These are phyloP conservation scores for Ammopiptanthus mongolicus DNA, from an alignment of 306 rosid species.

Conservation along the genomic window DNA sequence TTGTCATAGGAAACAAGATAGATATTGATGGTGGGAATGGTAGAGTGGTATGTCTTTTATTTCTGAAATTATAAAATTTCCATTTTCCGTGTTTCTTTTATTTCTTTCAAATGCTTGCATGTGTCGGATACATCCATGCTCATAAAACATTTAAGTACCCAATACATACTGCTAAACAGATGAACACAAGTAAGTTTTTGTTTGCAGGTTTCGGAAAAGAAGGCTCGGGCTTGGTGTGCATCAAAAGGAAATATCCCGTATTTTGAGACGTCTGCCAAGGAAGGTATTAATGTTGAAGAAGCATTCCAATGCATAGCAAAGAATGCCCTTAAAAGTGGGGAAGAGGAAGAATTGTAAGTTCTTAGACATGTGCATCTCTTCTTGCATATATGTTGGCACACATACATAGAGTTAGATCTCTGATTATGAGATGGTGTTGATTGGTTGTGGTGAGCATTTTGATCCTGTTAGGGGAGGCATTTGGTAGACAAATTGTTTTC, in stretches of 20 bases:
- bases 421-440: constrained; percentile 11
- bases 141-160: neutral
- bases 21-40: constrained; percentile 96
- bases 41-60: constrained; percentile 69
- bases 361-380: constrained; percentile 6
- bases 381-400: constrained; percentile 5
- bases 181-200: constrained; percentile 9
- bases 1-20: constrained; percentile 92
- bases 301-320: constrained; percentile 96
- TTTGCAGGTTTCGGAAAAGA: constrained; percentile 85
- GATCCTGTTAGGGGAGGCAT: no score
- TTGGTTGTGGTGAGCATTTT: constrained; percentile 3
- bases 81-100: neutral
- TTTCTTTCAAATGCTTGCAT: neutral
- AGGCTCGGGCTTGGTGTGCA: constrained; percentile 99
- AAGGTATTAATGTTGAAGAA: constrained; percentile 94
- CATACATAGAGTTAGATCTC: neutral
- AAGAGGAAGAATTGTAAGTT: constrained; percentile 98
- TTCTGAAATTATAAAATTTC: neutral
- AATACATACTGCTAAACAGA: neutral
- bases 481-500: no score
- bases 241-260: constrained; percentile 96
- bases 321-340: constrained; percentile 92
- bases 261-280: constrained; percentile 99
- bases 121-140: neutral